Conservation (phyloP, 2,329 filamentous ascomycete species). For the Cercospora sp. region DNA sequence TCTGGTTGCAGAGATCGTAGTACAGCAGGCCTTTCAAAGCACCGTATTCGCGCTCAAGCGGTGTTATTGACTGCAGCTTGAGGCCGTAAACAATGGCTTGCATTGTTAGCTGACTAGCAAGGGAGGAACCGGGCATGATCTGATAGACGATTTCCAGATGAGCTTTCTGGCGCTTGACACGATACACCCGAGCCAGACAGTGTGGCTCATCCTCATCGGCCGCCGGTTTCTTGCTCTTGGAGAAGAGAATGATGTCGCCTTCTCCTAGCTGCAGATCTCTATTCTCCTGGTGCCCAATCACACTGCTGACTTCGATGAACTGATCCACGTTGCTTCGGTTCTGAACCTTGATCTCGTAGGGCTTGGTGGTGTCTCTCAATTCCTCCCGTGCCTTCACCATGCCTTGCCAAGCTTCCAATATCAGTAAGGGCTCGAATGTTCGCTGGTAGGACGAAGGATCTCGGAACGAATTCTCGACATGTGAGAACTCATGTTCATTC, state of each 20-base stretch:
- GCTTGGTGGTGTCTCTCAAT: constrained; percentile 62
- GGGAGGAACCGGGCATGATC: constrained; percentile 59
- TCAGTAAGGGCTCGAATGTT: constrained; percentile 86
- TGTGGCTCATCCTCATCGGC: constrained; percentile 66
- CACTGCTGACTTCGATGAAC: constrained; percentile 87
- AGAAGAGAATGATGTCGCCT: constrained; percentile 86
- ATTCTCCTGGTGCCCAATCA: constrained; percentile 69
- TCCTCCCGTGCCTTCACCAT: constrained; percentile 91
- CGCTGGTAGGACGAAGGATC: constrained; percentile 78
- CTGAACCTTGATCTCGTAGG: constrained; percentile 84
- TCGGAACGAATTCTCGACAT: constrained; percentile 75
- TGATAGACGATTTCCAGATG: constrained; percentile 83
- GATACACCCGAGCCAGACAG: constrained; percentile 82
- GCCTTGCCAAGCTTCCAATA: constrained; percentile 93
- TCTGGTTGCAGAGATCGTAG: constrained; percentile 93
- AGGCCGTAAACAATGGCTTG: constrained; percentile 70
- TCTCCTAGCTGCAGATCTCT: constrained; percentile 74
- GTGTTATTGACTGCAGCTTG: constrained; percentile 90
- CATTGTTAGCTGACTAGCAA: constrained; percentile 58
- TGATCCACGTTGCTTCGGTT: constrained; percentile 88
- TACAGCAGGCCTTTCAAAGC: constrained; percentile 88
- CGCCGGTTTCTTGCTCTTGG: constrained; percentile 71
- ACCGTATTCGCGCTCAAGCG: constrained; percentile 92
- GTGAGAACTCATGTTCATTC: constrained; percentile 68
- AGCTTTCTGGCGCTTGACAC: constrained; percentile 77